Percentiles rank a stretch among this genome's conserved stretches.
phyloP scores from a whole-genome alignment of 2,329 filamentous ascomycete genomes.

The Cadophora luteo-olivacea region DNA sequence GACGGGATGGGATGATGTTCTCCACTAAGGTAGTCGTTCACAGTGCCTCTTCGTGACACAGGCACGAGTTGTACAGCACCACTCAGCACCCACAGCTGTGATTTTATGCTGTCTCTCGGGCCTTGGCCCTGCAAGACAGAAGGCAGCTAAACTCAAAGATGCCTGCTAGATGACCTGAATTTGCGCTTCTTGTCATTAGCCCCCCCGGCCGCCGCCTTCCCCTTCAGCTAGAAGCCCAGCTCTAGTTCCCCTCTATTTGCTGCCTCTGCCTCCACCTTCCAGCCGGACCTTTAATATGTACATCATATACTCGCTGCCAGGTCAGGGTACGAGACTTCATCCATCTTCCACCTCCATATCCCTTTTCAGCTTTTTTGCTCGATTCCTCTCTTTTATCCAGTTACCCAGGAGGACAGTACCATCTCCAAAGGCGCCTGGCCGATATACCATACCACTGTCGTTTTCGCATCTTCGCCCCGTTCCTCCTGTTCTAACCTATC shows the following conservation, averaged over 20 bases:
- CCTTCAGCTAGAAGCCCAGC: constrained; percentile 2
- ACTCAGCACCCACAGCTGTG: not conserved
- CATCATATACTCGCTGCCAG: constrained; percentile 28
- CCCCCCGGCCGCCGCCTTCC: constrained; percentile 8
- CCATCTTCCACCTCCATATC: constrained; percentile 14
- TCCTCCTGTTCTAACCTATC: not conserved
- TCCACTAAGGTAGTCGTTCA: not conserved
- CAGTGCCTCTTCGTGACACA: not conserved
- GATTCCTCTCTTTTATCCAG: constrained; percentile 31
- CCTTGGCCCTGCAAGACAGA: constrained; percentile 5
- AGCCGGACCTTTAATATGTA: constrained; percentile 27
- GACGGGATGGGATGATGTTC: not conserved
- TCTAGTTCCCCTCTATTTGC: not conserved
- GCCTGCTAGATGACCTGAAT: not conserved
- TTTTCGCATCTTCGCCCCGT: constrained; percentile 22
- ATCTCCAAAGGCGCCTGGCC: constrained; percentile 2
- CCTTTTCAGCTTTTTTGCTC: constrained; percentile 10
- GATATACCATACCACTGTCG: constrained; percentile 26
- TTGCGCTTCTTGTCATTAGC: not conserved
- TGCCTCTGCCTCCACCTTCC: not conserved
- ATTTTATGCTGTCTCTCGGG: constrained; percentile 2
- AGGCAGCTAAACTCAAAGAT: not conserved
- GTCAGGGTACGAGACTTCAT: constrained; percentile 23
- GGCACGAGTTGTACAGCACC: not conserved
- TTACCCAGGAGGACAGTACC: not conserved